Base-by-base conservation (phyloP, 495 filamentous ascomycete genomes). In the Tuber melanosporum region DNA sequence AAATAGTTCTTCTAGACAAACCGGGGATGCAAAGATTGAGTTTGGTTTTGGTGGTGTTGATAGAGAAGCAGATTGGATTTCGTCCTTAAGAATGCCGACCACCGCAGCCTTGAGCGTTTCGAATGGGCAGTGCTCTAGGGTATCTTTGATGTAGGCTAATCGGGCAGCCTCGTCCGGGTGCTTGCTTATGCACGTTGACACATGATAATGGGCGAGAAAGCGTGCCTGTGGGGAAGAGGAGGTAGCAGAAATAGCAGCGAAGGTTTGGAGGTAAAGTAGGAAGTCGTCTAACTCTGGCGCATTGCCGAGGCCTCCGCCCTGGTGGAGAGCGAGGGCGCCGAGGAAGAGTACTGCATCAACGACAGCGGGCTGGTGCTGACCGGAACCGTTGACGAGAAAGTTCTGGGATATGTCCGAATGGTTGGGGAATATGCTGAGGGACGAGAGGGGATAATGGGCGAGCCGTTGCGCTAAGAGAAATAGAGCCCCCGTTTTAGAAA, bases 51-150 rank as follows among this genome's bases (percentile, higher is more conserved):
- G 57, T 14, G 79, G 78, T 47, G 71, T 62, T 39, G 78, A 79
- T 3, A 77, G 80, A 41, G 84, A 81, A 26, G 79, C 80, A 41
- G 74, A 57, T 42, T 78, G 75, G 57, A 95, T 88, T 83, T 97
- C 95, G 72, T 94, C 90, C 82, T 94, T 94, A 6, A 98, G 85
- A 92, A 96, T 98, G 41, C 89, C 88, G 17, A 98, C 88, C 0
- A 94, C 94, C 74, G 89, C 91, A 20, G 91, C 94, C 79, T 93
- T 94, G 70, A 95, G 87, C 3, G 91, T 88, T 41, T 92, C 88
- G 82, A 90, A 93, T 9, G 91, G 90, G 79, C 91, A 92, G 77
- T 97, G 89, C 84, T 95, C 91, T 43, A 98, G 86, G 5, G 95
- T 91, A 71, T 93, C 91, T 69, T 90, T 88, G 17, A 98, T 91